Conservation (phyloP, 805 yeast species). For the Clavispora asparagi region DNA sequence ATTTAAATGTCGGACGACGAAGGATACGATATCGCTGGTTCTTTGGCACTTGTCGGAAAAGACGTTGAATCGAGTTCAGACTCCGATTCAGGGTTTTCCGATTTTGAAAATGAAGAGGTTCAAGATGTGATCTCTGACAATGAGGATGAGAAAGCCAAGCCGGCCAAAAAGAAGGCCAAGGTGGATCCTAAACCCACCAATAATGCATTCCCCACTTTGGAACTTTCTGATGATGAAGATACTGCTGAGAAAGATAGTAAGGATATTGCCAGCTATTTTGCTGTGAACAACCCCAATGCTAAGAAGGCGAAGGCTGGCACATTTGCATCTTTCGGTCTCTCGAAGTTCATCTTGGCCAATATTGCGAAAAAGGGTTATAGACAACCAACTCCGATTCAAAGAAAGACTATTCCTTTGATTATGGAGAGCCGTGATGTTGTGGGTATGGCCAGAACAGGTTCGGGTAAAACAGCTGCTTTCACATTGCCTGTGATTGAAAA, state of each 20-base stretch:
- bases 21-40: constrained; percentile 58
- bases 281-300: constrained; percentile 35
- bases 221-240: constrained; percentile 44
- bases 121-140: constrained; percentile 58
- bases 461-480: constrained; percentile 98
- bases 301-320: constrained; percentile 72
- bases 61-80: constrained; percentile 23
- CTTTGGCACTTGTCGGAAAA: constrained; percentile 45
- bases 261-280: constrained; percentile 42
- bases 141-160: constrained; percentile 21
- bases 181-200: constrained; percentile 15
- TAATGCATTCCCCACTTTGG: constrained; percentile 45
- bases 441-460: constrained; percentile 99
- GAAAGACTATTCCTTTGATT: constrained; percentile 89
- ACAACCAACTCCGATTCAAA: constrained; percentile 96
- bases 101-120: constrained; percentile 29
- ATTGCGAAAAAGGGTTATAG: constrained; percentile 81
- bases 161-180: constrained; percentile 24
- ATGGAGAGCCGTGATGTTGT: constrained; percentile 89
- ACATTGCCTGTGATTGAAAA: constrained; percentile 84
- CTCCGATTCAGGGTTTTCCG: constrained; percentile 15
- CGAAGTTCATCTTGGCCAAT: constrained; percentile 63
- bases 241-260: constrained; percentile 35
- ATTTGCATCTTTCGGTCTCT: constrained; percentile 85
- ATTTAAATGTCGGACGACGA: constrained; percentile 31